Evolutionary conservation across 331 rosid species (phyloP).

Genomic region (Pyracantha coccinea): DNA sequence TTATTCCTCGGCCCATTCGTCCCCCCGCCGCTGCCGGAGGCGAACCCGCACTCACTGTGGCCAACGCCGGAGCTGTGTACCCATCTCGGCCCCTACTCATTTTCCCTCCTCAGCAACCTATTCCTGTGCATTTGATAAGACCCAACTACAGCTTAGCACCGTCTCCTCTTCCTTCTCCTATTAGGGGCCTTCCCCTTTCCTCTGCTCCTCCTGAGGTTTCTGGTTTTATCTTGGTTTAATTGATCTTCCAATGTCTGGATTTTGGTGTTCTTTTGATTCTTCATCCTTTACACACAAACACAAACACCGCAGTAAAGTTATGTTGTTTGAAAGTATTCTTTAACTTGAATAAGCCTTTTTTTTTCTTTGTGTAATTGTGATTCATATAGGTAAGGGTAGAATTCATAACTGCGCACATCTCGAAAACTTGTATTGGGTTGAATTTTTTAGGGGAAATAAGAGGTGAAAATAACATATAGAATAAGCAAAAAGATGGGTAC

Average conservation of each 20-base stretch:
- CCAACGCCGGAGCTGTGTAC: constrained; percentile 23
- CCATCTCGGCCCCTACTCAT: constrained; percentile 27
- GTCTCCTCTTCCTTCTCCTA: not conserved
- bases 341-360: not conserved
- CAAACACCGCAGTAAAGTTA: not conserved
- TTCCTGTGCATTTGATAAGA: constrained; percentile 31
- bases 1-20: constrained; percentile 25
- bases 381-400: not conserved
- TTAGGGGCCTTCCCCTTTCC: not conserved
- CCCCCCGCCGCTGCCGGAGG: constrained; percentile 17
- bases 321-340: not conserved
- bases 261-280: not conserved
- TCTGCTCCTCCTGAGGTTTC: not conserved
- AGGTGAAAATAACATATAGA: not conserved
- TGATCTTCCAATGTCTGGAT: not conserved
- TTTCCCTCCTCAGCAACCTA: constrained; percentile 27
- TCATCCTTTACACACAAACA: not conserved
- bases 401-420: not conserved
- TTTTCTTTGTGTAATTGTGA: not conserved
- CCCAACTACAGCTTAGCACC: not conserved
- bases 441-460: not conserved
- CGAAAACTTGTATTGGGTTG: not conserved
- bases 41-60: constrained; percentile 43
- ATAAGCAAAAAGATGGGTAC: not conserved
- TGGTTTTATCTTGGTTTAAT: not conserved